Conservation (phyloP, 2,329 filamentous ascomycete genomes). For the Colletotrichum incanum region DNA sequence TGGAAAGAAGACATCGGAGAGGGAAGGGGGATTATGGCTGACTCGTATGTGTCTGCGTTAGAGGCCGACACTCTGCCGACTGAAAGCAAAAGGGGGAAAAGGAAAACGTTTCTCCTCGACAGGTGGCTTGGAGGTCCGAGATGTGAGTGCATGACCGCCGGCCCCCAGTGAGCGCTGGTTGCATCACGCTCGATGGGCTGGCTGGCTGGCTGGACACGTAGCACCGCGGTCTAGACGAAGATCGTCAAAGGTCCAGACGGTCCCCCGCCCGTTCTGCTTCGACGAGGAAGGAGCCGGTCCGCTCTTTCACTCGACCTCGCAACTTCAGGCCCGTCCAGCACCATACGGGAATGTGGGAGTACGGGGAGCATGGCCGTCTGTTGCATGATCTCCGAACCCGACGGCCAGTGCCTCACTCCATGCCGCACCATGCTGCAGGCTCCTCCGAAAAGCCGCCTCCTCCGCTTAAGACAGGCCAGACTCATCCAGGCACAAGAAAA, state of each 20-base stretch:
- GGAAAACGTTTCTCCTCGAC: background rate
- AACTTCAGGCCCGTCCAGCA: background rate
- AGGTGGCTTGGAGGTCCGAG: background rate
- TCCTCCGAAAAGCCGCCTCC: background rate
- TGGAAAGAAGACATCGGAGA: background rate
- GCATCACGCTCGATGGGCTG: background rate
- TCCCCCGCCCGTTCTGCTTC: background rate
- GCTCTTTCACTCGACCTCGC: background rate
- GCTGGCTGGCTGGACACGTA: background rate
- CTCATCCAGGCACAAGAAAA: background rate
- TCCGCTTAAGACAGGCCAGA: background rate
- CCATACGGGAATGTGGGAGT: background rate
- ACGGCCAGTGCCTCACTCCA: background rate
- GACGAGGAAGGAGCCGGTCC: background rate
- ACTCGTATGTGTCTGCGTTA: background rate
- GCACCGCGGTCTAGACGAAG: background rate
- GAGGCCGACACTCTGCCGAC: background rate
- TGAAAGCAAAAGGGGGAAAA: background rate
- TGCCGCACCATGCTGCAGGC: background rate
- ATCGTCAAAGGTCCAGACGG: background rate
- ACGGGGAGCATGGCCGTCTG: background rate
- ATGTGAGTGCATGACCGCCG: background rate
- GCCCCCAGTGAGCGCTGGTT: background rate
- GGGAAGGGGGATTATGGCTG: background rate
- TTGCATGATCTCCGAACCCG: background rate